Conservation (phyloP, 768 basidiomycete genomes). For the Trametes villosa region DNA sequence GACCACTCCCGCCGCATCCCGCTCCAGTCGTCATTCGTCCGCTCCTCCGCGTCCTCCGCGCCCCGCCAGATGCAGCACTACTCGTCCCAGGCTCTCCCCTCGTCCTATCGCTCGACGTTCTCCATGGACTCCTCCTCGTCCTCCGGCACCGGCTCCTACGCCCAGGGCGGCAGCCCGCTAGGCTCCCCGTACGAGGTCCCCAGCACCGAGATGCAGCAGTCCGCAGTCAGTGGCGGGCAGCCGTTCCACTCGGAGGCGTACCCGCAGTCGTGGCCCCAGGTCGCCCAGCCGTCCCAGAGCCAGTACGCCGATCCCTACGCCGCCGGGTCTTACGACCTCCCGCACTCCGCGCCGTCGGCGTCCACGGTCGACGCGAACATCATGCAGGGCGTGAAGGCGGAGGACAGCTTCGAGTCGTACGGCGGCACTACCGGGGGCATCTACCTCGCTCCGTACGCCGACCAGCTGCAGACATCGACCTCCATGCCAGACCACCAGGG, state of each 20-base stretch:
- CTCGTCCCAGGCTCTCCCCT: conserved; percentile 12
- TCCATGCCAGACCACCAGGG: conserved; percentile 4
- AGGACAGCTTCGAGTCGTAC: conserved; percentile 9
- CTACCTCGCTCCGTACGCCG: conserved; percentile 9
- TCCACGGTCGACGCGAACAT: conserved; percentile 1
- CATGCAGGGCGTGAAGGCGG: conserved; percentile 1
- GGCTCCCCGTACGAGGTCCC: conserved; percentile 11
- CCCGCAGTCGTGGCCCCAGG: conserved; percentile 15
- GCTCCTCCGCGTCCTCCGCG: conserved; percentile 25
- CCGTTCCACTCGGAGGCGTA: conserved; percentile 18
- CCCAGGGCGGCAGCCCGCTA: conserved; percentile 12
- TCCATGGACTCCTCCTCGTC: conserved; percentile 23
- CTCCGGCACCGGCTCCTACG: conserved; percentile 14
- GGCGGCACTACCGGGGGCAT: not conserved
- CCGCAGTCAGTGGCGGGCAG: conserved; percentile 6
- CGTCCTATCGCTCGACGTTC: conserved; percentile 18
- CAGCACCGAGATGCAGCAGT: conserved; percentile 1
- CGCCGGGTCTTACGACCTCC: conserved; percentile 12
- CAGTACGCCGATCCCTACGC: conserved; percentile 21
- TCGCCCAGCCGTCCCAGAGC: conserved; percentile 2
- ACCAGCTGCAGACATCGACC: conserved; percentile 4
- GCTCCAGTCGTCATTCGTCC: conserved; percentile 24
- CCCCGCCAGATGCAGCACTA: conserved; percentile 20
- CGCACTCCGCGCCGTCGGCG: not conserved
- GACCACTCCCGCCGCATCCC: conserved; percentile 18